A percentile compares a stretch with the other conserved stretches of the same genome.
Conservation (phyloP, 805 yeast species). For the Suhomyces tanzawaensis region DNA sequence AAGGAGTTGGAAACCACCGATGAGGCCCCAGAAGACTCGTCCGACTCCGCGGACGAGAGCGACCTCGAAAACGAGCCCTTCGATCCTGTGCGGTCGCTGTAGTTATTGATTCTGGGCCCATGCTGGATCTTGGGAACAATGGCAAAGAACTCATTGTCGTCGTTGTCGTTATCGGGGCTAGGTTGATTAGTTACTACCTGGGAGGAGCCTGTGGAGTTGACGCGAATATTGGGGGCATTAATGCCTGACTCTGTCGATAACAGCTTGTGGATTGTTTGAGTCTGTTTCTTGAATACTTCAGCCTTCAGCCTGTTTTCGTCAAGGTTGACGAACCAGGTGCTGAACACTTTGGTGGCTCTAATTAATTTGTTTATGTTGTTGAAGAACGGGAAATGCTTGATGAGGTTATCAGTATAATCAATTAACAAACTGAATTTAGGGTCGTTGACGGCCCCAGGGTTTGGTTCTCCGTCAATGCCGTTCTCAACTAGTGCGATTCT, state of each 20-base stretch:
- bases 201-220: background rate
- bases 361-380: slow-evolving; percentile 28
- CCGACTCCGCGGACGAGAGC: background rate
- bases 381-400: slow-evolving; percentile 25
- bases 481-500: slow-evolving; percentile 17
- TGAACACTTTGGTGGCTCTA: slow-evolving; percentile 19
- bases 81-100: background rate
- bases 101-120: background rate
- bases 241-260: slow-evolving; percentile 1
- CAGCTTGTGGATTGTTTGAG: background rate
- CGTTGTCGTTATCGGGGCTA: background rate
- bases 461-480: slow-evolving; percentile 14
- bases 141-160: slow-evolving; percentile 2
- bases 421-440: slow-evolving; percentile 5
- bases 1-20: background rate
- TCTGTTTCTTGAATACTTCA: slow-evolving; percentile 3
- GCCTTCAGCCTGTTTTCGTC: slow-evolving; percentile 9
- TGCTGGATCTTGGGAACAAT: slow-evolving; percentile 3
- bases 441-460: slow-evolving; percentile 1
- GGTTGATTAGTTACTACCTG: background rate
- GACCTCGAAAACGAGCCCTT: background rate
- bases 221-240: slow-evolving; percentile 1
- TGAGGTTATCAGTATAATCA: slow-evolving; percentile 20
- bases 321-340: slow-evolving; percentile 24
- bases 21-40: background rate